Base-by-base conservation (phyloP, 148 eudicot species). In the Selenicereus undatus region DNA sequence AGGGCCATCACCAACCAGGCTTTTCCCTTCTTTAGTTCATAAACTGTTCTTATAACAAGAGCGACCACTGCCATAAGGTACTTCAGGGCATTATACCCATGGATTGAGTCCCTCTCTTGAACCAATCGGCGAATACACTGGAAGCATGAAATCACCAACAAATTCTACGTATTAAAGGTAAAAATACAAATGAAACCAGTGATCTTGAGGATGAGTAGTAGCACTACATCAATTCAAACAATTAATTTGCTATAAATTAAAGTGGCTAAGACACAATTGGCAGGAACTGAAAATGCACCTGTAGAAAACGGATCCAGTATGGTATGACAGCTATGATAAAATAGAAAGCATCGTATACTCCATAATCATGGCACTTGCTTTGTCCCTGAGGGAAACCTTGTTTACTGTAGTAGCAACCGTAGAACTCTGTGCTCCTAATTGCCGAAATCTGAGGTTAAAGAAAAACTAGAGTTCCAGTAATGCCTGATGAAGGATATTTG, bases 301-400 rank as follows among this genome's bases (percentile, higher is more conserved):
- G 98, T 68, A 94, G 88, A 86, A 88, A 89, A 73, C 97, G 95
- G 65, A 89, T 80, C 93, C 98, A 94, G 78, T 90, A 92, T 29
- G 98, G 98, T 79, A 91, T 75, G 65, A 90, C 81, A 12, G 95
- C 98, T 76, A 92, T 54, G 74, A 94, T 81, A 82, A 85, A 90
- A 74, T 92, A 92, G 87, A 94, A 94, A 74, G 83, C 85, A 71
- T 86, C 90, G 83, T 88, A 94, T 71, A 79, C 89, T 81, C 83
- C 90, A 76, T 73, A 79, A 35, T 51, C 78, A 50, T 81, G 88
- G 84, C 98, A 94, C 80, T 79, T 89, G 81, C 82, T 86, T 72
- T 56, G 76, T 62, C 82, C 86, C 73, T 69, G 68, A 78, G 84
- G 73, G 75, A 81, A 81, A 75, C 85, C 86, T 60, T 74, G 85